These are phyloP conservation scores for Heimioporus retisporus DNA, from an alignment of 1,284 basidiomycete genomes.

Conservation along the genomic window DNA sequence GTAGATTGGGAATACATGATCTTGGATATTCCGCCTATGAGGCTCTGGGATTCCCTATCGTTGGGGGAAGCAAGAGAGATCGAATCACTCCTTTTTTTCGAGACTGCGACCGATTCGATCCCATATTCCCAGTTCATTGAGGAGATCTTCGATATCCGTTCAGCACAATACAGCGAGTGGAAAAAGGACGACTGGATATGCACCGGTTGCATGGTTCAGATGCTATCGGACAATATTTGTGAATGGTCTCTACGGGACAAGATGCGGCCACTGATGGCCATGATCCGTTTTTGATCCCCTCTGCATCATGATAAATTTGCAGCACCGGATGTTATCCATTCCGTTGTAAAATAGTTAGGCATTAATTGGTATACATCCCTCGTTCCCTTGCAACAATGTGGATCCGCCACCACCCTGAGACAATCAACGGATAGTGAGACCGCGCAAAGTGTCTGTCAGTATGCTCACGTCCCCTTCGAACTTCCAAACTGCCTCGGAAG, in stretches of 20 bases:
- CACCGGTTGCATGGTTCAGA: slow-evolving; percentile 36
- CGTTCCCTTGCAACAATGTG: slow-evolving; percentile 8
- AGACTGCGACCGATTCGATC: slow-evolving; percentile 14
- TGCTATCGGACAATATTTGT: slow-evolving; percentile 42
- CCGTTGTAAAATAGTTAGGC: slow-evolving; percentile 23
- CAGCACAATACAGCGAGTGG: slow-evolving; percentile 39
- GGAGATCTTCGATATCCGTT: slow-evolving; percentile 41
- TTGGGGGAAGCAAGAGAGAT: slow-evolving; percentile 17
- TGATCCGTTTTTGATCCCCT: too few species aligned
- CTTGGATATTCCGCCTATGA: slow-evolving; percentile 5
- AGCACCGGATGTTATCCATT: slow-evolving; percentile 2
- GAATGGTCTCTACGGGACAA: slow-evolving; percentile 37
- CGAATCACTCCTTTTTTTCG: slow-evolving; percentile 17
- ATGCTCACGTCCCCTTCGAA: slow-evolving; percentile 57
- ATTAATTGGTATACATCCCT: slow-evolving; percentile 37
- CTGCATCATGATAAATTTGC: too few species aligned
- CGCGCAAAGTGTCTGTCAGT: slow-evolving; percentile 71
- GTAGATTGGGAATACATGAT: slow-evolving; percentile 36
- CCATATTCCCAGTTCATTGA: slow-evolving; percentile 33
- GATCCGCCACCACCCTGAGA: slow-evolving; percentile 11
- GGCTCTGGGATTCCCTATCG: slow-evolving; percentile 17
- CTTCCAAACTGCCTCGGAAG: slow-evolving; percentile 33
- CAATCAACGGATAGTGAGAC: slow-evolving; percentile 57
- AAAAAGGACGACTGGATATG: slow-evolving; percentile 47
- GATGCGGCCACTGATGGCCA: too few species aligned